These are phyloP conservation scores for Volvox reticuliferus DNA, from an alignment of 139 green algal genomes.

Conservation along the genomic window DNA sequence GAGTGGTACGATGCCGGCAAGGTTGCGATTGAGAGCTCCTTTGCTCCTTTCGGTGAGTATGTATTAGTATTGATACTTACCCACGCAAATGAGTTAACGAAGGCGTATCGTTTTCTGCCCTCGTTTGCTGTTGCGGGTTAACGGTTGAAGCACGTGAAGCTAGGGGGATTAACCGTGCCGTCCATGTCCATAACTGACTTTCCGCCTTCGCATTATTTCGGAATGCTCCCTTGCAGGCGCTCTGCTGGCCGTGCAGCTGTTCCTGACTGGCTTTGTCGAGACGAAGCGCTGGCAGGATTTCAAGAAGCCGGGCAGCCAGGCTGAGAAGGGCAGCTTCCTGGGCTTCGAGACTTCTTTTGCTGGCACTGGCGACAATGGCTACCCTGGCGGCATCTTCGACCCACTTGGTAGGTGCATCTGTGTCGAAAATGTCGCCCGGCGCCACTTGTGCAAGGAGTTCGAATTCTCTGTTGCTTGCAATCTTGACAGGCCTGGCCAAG, in stretches of 20 bases:
- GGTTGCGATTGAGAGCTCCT: constrained; percentile 54
- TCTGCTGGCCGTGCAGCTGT: constrained; percentile 79
- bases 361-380: constrained; percentile 71
- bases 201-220: too few species aligned
- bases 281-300: constrained; percentile 89
- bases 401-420: constrained; percentile 62
- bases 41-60: constrained; percentile 14
- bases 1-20: constrained; percentile 91
- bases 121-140: too few species aligned
- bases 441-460: too few species aligned
- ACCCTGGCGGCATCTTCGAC: constrained; percentile 88
- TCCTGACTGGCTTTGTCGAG: constrained; percentile 90
- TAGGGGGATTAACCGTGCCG: too few species aligned
- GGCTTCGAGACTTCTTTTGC: constrained; percentile 81
- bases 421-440: too few species aligned
- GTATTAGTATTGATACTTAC: not conserved
- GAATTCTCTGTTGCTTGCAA: not conserved
- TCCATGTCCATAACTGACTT: too few species aligned
- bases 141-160: too few species aligned
- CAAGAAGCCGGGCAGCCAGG: constrained; percentile 84
- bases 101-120: too few species aligned
- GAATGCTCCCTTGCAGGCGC: constrained; percentile 37
- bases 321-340: constrained; percentile 72
- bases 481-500: constrained; percentile 15
- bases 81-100: too few species aligned